phyloP scores from a whole-genome alignment of 164 flowering plant species.

The Litsea cubeba region DNA sequence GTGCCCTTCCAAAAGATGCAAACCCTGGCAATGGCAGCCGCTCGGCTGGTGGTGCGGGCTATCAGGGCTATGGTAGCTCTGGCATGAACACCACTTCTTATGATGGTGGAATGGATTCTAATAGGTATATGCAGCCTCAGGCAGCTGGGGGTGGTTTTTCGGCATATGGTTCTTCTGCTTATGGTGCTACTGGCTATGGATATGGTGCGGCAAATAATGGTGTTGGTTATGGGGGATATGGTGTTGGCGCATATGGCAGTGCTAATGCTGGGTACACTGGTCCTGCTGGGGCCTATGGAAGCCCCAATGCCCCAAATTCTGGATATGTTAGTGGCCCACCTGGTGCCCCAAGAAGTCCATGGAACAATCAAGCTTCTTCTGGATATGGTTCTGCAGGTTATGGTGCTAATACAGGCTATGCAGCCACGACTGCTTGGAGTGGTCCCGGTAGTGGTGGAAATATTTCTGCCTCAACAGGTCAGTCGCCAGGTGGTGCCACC shows the following conservation, averaged over 20 bases:
- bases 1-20: slow-evolving; percentile 88
- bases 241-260: slow-evolving; percentile 50
- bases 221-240: slow-evolving; percentile 79
- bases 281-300: slow-evolving; percentile 65
- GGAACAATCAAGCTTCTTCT: slow-evolving; percentile 63
- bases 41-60: slow-evolving; percentile 51
- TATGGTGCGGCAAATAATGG: slow-evolving; percentile 71
- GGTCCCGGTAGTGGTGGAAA: slow-evolving; percentile 40
- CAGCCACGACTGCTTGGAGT: slow-evolving; percentile 32
- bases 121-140: slow-evolving; percentile 74
- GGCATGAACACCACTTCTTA: slow-evolving; percentile 49
- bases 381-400: slow-evolving; percentile 77
- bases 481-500: slow-evolving; percentile 67
- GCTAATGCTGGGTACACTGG: slow-evolving; percentile 63
- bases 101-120: slow-evolving; percentile 70
- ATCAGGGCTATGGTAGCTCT: slow-evolving; percentile 66
- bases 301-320: slow-evolving; percentile 55
- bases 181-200: slow-evolving; percentile 67
- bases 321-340: slow-evolving; percentile 62
- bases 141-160: slow-evolving; percentile 65
- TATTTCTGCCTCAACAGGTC: slow-evolving; percentile 58
- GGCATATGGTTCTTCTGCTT: slow-evolving; percentile 79
- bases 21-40: slow-evolving; percentile 54
- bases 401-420: slow-evolving; percentile 42
- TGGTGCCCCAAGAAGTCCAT: slow-evolving; percentile 68